Conservation (phyloP, 441 rosid species). For the Pelargonium myrrhifolium region DNA sequence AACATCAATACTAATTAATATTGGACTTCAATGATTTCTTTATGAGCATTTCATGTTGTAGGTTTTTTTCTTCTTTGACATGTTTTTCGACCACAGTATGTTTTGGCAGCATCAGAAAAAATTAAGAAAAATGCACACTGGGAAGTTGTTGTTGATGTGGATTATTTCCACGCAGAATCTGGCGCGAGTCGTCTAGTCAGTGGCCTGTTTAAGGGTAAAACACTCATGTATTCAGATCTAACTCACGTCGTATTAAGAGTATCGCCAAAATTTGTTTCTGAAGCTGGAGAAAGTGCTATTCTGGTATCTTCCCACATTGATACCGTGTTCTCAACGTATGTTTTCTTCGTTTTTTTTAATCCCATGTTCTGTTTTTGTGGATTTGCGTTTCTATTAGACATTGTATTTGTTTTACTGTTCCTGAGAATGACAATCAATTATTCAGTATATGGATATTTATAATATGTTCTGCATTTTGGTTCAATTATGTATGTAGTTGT, state of each 20-base stretch:
- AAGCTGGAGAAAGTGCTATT: conserved; percentile 71
- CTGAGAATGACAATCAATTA: neutral
- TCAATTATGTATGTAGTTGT: conserved; percentile 7
- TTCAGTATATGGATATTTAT: neutral
- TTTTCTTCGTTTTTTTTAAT: conserved; percentile 23
- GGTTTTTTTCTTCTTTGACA: conserved; percentile 18
- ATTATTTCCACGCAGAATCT: conserved; percentile 48
- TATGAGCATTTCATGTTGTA: conserved; percentile 10
- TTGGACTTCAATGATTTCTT: conserved; percentile 1
- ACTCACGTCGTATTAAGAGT: conserved; percentile 63
- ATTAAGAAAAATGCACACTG: conserved; percentile 65
- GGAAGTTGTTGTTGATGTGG: conserved; percentile 88
- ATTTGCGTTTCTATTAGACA: neutral
- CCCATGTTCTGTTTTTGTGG: conserved; percentile 3
- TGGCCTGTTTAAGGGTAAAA: conserved; percentile 69
- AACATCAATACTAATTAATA: neutral
- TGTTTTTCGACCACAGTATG: conserved; percentile 49
- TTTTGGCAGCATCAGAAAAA: conserved; percentile 54
- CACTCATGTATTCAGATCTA: conserved; percentile 78
- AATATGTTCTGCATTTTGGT: conserved; percentile 11
- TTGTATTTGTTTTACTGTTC: neutral
- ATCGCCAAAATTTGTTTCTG: conserved; percentile 67
- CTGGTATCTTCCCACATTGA: conserved; percentile 92
- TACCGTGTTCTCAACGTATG: conserved; percentile 83
- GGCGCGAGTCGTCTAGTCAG: conserved; percentile 60